These are phyloP conservation scores for Mallotus japonicus DNA, from an alignment of 441 rosid species.

Conservation along the genomic window DNA sequence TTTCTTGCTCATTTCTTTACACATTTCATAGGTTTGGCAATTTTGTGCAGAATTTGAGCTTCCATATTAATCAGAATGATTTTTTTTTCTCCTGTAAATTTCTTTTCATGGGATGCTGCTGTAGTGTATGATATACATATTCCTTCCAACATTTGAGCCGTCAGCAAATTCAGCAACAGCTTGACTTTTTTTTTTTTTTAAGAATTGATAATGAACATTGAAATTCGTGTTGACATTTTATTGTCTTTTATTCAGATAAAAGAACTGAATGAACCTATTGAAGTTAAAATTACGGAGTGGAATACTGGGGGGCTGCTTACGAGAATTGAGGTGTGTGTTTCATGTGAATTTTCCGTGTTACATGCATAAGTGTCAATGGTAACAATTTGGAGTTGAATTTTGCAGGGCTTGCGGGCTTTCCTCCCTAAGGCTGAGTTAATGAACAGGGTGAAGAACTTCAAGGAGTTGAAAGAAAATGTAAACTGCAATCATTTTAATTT, in stretches of 20 bases:
- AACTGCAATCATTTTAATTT: constrained; percentile 27
- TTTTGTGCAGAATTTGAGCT: not conserved
- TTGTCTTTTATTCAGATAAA: constrained; percentile 54
- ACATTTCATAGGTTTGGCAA: constrained; percentile 3
- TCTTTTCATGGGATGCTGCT: not conserved
- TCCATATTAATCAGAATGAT: not conserved
- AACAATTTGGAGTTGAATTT: constrained; percentile 18
- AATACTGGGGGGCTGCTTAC: constrained; percentile 87
- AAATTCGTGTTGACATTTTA: constrained; percentile 16
- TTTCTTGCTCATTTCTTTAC: constrained; percentile 41
- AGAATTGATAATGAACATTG: constrained; percentile 11
- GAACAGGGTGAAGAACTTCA: constrained; percentile 70
- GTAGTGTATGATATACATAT: not conserved
- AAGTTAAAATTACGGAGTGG: constrained; percentile 84
- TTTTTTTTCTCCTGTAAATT: not conserved
- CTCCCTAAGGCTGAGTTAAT: constrained; percentile 77
- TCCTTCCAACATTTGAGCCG: not conserved
- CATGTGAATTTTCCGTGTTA: constrained; percentile 6
- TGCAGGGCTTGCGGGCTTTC: constrained; percentile 89
- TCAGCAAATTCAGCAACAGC: not conserved
- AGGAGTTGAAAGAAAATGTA: constrained; percentile 89
- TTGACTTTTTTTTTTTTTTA: not conserved
- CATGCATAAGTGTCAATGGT: not conserved
- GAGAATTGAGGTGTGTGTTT: constrained; percentile 67
- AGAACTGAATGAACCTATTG: constrained; percentile 72